phyloP scores from a whole-genome alignment of 257 asterid genomes.

The Catharanthus roseus region DNA sequence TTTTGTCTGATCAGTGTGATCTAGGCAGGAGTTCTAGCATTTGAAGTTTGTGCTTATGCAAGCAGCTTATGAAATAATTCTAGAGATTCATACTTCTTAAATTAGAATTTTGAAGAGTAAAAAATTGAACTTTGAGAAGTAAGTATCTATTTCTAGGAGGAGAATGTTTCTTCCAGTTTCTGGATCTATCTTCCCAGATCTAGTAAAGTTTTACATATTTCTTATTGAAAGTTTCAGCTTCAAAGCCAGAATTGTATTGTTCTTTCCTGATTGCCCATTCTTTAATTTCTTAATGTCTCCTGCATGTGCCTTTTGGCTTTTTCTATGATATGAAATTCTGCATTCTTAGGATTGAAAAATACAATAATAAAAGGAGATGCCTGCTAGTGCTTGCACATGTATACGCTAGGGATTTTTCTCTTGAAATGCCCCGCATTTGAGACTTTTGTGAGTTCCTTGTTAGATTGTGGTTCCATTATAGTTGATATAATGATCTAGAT shows the following conservation, averaged over 20 bases:
- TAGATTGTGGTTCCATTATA: background rate
- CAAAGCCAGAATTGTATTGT: conserved; percentile 1
- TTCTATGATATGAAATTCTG: background rate
- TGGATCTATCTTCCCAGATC: background rate
- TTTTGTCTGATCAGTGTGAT: background rate
- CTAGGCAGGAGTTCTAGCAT: background rate
- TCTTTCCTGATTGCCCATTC: background rate
- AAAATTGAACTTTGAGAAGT: background rate
- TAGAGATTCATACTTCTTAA: background rate
- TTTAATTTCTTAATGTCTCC: background rate
- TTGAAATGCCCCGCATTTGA: background rate
- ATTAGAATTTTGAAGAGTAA: background rate
- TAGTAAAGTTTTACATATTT: background rate
- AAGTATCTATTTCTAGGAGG: background rate
- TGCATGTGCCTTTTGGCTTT: background rate
- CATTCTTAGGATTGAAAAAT: background rate
- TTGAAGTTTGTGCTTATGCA: background rate
- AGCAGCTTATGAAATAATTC: background rate
- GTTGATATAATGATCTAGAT: conserved; percentile 6
- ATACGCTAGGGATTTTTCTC: background rate
- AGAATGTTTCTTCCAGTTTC: background rate
- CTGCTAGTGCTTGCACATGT: background rate
- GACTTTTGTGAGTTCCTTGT: background rate
- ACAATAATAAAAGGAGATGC: background rate
- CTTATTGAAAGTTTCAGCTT: background rate